These are phyloP conservation scores for Ballota nigra DNA, from an alignment of 257 asterid species.

Conservation along the genomic window DNA sequence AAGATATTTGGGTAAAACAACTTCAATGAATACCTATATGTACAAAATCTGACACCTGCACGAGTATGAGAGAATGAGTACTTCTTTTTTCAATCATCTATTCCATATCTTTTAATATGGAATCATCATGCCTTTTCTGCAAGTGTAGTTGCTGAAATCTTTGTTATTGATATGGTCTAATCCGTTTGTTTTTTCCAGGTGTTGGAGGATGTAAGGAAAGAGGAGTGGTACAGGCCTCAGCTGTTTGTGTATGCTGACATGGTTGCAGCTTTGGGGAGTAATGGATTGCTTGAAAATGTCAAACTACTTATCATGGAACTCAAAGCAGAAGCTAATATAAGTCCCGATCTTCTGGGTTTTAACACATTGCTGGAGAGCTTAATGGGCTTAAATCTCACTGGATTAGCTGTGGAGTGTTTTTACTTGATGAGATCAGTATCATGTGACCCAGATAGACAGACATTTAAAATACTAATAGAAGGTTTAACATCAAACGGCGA, in stretches of 20 bases:
- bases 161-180: conserved; percentile 4
- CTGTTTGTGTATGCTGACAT: conserved; percentile 55
- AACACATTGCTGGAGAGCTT: conserved; percentile 55
- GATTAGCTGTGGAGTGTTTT: conserved; percentile 55
- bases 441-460: conserved; percentile 51
- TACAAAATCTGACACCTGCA: not conserved
- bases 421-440: conserved; percentile 58
- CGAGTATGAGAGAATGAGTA: not conserved
- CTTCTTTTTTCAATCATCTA: not conserved
- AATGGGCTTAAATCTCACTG: conserved; percentile 42
- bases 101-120: not conserved
- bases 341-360: conserved; percentile 52
- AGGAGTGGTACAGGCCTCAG: conserved; percentile 64
- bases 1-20: not conserved
- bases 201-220: conserved; percentile 58
- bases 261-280: conserved; percentile 61
- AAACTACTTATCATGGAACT: conserved; percentile 40
- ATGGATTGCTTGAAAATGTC: conserved; percentile 48
- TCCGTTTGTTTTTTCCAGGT: conserved; percentile 36
- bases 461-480: conserved; percentile 45
- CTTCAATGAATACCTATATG: not conserved
- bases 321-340: conserved; percentile 42
- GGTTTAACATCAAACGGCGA: conserved; percentile 50
- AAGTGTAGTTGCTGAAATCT: not conserved
- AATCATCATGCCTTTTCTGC: not conserved